Percentiles rank a stretch among this genome's conserved stretches.
phyloP scores from a whole-genome alignment of 192 early-diverging fungal genomes.

The Backusella sp. region DNA sequence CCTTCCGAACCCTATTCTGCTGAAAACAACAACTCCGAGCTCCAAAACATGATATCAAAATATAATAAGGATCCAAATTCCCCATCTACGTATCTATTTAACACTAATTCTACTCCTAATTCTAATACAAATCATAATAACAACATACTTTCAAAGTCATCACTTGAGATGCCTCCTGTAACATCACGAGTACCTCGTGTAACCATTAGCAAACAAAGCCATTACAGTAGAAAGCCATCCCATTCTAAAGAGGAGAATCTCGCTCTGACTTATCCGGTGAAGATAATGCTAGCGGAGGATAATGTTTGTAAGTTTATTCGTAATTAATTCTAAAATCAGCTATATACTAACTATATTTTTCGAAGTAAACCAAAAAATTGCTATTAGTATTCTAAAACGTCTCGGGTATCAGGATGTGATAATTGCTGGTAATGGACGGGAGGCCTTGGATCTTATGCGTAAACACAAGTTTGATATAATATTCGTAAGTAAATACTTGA shows the following conservation, averaged over 20 bases:
- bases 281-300: slow-evolving; percentile 40
- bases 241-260: slow-evolving; percentile 28
- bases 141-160: background rate
- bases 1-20: background rate
- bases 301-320: slow-evolving; percentile 32
- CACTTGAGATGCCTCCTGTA: background rate
- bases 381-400: slow-evolving; percentile 49
- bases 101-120: slow-evolving; percentile 3
- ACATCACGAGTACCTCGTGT: slow-evolving; percentile 1
- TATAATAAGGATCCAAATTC: background rate
- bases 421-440: slow-evolving; percentile 48
- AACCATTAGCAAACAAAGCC: slow-evolving; percentile 2
- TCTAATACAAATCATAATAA: slow-evolving; percentile 4
- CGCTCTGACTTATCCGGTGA: slow-evolving; percentile 22
- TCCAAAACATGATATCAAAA: slow-evolving; percentile 16
- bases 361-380: slow-evolving; percentile 53
- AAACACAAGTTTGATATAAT: slow-evolving; percentile 46
- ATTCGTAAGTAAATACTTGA: slow-evolving; percentile 28
- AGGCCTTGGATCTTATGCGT: slow-evolving; percentile 46
- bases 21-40: slow-evolving; percentile 1
- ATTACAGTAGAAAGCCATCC: slow-evolving; percentile 11
- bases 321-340: background rate
- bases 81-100: background rate
- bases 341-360: background rate
- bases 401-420: slow-evolving; percentile 47